These are phyloP conservation scores for Paraglomus brasilianum DNA, from an alignment of 192 early-diverging fungal species.

Conservation along the genomic window DNA sequence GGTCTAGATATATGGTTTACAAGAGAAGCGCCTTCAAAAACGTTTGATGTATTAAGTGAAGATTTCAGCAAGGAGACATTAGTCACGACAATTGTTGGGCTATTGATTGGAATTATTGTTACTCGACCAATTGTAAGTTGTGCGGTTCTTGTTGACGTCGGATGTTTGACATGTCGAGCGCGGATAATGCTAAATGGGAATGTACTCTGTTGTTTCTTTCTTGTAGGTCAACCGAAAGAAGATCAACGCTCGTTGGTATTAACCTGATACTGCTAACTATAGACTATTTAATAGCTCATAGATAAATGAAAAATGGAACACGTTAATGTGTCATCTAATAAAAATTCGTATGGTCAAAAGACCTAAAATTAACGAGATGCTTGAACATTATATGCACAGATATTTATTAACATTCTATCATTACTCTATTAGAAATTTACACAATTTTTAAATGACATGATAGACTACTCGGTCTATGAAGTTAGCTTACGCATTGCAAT, in stretches of 20 bases:
- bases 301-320: too few relatives aligned
- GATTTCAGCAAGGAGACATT: slow-evolving; percentile 88
- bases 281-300: too few relatives aligned
- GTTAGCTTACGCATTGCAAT: too few relatives aligned
- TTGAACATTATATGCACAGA: too few relatives aligned
- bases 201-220: not conserved
- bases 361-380: too few relatives aligned
- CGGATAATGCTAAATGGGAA: not conserved
- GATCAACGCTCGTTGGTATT: slow-evolving; percentile 28
- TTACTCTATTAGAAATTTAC: too few relatives aligned
- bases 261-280: not conserved
- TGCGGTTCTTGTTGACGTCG: slow-evolving; percentile 57
- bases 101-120: slow-evolving; percentile 72
- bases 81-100: slow-evolving; percentile 76
- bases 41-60: slow-evolving; percentile 92
- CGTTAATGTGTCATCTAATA: too few relatives aligned
- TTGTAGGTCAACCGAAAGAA: slow-evolving; percentile 24
- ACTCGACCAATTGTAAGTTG: slow-evolving; percentile 71
- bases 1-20: slow-evolving; percentile 92
- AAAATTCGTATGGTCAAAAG: too few relatives aligned
- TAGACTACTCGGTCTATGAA: too few relatives aligned
- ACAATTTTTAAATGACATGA: too few relatives aligned
- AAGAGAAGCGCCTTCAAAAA: slow-evolving; percentile 77
- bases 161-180: not conserved
- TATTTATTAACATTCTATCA: too few relatives aligned